Evolutionary conservation across 2,329 filamentous ascomycete species (phyloP), one percentile per base, ranked within the genome.

Genomic region (Claviceps quebecensis): DNA sequence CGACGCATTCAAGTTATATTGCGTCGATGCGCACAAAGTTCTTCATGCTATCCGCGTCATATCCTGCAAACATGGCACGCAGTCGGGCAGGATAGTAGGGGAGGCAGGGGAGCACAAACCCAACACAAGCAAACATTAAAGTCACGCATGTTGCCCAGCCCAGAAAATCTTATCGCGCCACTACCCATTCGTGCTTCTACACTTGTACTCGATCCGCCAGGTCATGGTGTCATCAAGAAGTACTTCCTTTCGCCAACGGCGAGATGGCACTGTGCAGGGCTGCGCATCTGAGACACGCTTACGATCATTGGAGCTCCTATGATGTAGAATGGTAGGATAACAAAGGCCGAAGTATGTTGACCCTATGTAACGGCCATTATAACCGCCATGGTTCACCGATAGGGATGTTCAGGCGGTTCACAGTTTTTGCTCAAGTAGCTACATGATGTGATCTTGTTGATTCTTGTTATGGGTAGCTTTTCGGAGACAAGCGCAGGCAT

Each of bases 201-300:
- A 70, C 22, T 67, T 67, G 54, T 72, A 75, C 26, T 65, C 65
- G 51, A 67, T 71, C n/a, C 74, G 72, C 76, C 76, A 80, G 5
- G 73, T 74, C 51, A 75, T 74, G 55, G 80, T 72, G 4, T 76
- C 77, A 9, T 73, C 75, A 34, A 34, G 29, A 34, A 34, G 4
- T 11, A 3, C 9, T 34, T 11, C 29, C 29, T 34, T 11, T 34
- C 29, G 29, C 29, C 29, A 9, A 34, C 29, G 9, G 29, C 29
- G 9, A 34, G 29, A 34, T 11, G 29, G 29, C 29, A 34, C 29
- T 34, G 29, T 34, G 29, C 29, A 34, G 9, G 8, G 26, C 26
- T 29, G 26, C 26, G 26, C 8, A 9, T 29, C 26, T 29, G 26
- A 9, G 26, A 11, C 26, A 29, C 26, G 26, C 8, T 11, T 29